Base-by-base conservation (phyloP, 345 rosid genomes). In the Camelina laxa region DNA sequence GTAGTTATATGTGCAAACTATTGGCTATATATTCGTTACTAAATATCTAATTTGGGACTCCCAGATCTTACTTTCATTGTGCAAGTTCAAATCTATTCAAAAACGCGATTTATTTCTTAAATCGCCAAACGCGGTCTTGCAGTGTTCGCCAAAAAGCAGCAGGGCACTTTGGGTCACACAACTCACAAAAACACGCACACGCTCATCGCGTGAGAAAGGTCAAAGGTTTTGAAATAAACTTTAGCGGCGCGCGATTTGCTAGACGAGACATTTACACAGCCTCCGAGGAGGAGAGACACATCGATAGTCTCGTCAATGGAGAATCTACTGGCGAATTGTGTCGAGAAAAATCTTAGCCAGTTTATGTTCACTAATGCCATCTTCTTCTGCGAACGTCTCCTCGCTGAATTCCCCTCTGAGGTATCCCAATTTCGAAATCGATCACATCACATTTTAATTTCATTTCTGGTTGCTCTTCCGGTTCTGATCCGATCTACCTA, bases 351-450 rank as follows among this genome's bases (percentile, higher is more conserved):
- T 67, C 87, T 91, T 30, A 87, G 80, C 19, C 83, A 90, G 56
- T 89, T 89, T 78, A 85, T 90, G 88, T 55, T 78, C 77, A 76
- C 86, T 2, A 94, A 94, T 80, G 88, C 97, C 50, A 84, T 86
- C 77, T 94, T 94, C 87, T 83, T 91, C 69, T 85, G 89, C 86
- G 93, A 94, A 79, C 96, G 96, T 55, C 95, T 94, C 63, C 81
- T 88, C 77, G 95, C 98, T 14, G 86, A 94, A 76, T 94, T 87
- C 59, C 96, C 97, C 20, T 85, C 97, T 16, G 95, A 94, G 95
- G 98, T 92, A 19, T 41, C 9, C 30, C 13, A 8, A 17, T 8
- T 17, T 49, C 54, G 16, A 14, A 42, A 42, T 42, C 1, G 62
- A 44, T 63, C 66, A 16, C 47, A 58, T 33, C 24, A 27, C 30